Base-by-base conservation (phyloP, 2,329 filamentous ascomycete species). In the Mycosphaerella sp. region DNA sequence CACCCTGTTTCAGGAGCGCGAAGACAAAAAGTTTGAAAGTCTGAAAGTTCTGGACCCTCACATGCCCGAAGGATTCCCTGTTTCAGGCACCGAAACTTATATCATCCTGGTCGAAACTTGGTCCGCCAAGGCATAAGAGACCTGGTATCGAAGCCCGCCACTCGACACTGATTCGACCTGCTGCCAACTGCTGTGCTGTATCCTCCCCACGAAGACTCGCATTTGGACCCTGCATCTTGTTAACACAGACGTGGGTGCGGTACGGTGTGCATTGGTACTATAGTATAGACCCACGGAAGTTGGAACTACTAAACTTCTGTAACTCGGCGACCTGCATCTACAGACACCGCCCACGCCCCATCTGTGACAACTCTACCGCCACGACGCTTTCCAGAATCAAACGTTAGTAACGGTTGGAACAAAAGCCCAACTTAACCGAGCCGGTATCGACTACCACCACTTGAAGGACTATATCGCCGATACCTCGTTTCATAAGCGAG, bases 321-420 rank as follows among this genome's bases (percentile, higher is more conserved):
- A 44, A 12, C 42, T 26, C 17, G 6, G 7, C 42, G 8, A 21
- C 34, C 34, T 44, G 17, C 23, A 26, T 17, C 10, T 26, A 29
- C 5, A 7, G 26, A 29, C 26, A 29, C 26, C 26, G 26, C 26
- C 26, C 26, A 29, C 26, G 26, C 26, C 26, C 26, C 26, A 29
- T 26, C 42, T 44, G 42, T 44, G 21, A 44, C 42, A 44, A 44
- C 42, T 44, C 42, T 44, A 26, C 42, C 42, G 42, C 42, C 42
- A 31, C 42, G 42, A 44, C 17, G 8, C 23, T 26, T 44, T 12
- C 17, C 42, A 26, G 42, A 21, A 21, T 29, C 26, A 6, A 29
- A 29, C 26, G 26, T 29, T 29, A 29, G 26, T 7, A 29, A 29
- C 5, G 26, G 26, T 29, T 7, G 26, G 1, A 21, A 44, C 29